Conservation (phyloP, 2,329 filamentous ascomycete genomes). For the Colletotrichum chlorophyti region DNA sequence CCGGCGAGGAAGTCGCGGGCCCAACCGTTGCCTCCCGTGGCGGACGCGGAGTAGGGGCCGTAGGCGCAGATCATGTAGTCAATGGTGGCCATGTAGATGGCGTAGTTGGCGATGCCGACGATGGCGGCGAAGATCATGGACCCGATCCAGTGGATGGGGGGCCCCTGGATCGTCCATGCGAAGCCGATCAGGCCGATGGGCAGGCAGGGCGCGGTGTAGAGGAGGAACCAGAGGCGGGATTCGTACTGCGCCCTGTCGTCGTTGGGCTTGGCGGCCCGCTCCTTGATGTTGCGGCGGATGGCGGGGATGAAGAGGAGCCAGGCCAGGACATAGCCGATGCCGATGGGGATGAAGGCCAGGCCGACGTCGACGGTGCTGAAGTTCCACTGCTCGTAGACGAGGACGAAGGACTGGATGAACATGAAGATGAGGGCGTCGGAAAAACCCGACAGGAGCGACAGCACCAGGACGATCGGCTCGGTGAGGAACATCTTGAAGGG, state of each 20-base stretch:
- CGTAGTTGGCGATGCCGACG: conserved; percentile 76
- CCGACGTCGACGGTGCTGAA: conserved; percentile 65
- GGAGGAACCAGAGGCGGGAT: conserved; percentile 68
- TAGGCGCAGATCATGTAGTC: conserved; percentile 82
- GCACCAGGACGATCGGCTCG: conserved; percentile 75
- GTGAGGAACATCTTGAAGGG: conserved; percentile 77
- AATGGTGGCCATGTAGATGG: conserved; percentile 79
- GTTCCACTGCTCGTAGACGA: conserved; percentile 73
- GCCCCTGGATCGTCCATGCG: conserved; percentile 71
- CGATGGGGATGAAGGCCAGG: conserved; percentile 69
- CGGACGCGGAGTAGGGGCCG: conserved; percentile 75
- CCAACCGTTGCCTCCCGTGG: conserved; percentile 79
- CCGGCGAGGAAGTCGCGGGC: conserved; percentile 77
- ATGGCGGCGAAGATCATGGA: conserved; percentile 69
- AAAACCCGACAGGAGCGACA: conserved; percentile 76
- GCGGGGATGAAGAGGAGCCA: conserved; percentile 66
- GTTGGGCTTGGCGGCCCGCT: conserved; percentile 56
- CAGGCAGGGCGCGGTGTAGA: conserved; percentile 66
- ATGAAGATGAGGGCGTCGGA: conserved; percentile 80
- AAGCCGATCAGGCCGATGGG: conserved; percentile 75
- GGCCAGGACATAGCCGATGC: conserved; percentile 70
- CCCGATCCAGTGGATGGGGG: conserved; percentile 71
- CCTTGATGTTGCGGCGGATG: conserved; percentile 59
- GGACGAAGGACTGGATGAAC: conserved; percentile 73
- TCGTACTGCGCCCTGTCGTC: conserved; percentile 72